Evolutionary conservation across 768 basidiomycete species (phyloP).

Genomic region (Boletus rubroflammeus): DNA sequence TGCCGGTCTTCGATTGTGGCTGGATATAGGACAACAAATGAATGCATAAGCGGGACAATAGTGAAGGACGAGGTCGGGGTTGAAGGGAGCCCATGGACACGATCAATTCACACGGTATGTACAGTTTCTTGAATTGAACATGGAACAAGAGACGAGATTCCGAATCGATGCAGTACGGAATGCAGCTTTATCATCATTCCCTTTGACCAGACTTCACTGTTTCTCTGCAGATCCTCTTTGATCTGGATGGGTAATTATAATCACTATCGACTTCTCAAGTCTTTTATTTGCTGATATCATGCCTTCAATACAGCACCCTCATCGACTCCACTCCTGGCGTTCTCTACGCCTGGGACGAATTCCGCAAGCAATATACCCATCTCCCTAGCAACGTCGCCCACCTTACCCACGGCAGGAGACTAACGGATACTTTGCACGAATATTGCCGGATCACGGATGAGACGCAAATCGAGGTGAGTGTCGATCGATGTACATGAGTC

Average conservation of each 20-base stretch:
- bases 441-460: conserved; percentile 63
- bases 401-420: conserved; percentile 70
- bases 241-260: conserved; percentile 64
- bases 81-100: neutral
- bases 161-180: conserved; percentile 51
- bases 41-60: conserved; percentile 16
- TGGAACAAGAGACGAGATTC: conserved; percentile 27
- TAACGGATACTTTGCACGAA: conserved; percentile 71
- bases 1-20: neutral
- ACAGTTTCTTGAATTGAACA: neutral
- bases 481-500: neutral
- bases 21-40: conserved; percentile 16
- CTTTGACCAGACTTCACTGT: neutral
- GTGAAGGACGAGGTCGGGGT: neutral
- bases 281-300: conserved; percentile 6
- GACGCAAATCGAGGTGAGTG: conserved; percentile 48
- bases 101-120: neutral
- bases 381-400: conserved; percentile 52
- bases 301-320: conserved; percentile 52
- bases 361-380: conserved; percentile 54
- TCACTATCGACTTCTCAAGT: conserved; percentile 8
- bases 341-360: conserved; percentile 71
- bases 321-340: conserved; percentile 86
- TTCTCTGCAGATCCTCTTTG: conserved; percentile 54
- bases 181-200: neutral